A percentile compares a stretch with the other conserved stretches of the same genome.
These are phyloP conservation scores for Citeromyces hawaiiensis DNA, from an alignment of 1,139 yeast genomes.

Conservation along the genomic window DNA sequence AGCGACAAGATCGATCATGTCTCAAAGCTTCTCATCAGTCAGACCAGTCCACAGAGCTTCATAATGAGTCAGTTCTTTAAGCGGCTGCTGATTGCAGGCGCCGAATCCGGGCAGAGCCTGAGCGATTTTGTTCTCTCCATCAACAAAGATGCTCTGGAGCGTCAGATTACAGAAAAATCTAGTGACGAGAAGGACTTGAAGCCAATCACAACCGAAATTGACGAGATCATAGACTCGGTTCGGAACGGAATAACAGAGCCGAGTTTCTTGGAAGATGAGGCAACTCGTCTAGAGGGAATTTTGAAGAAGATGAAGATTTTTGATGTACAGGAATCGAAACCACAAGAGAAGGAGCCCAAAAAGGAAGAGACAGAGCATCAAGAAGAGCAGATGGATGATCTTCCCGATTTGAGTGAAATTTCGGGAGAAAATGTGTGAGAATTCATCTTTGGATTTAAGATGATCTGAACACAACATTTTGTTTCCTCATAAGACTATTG, in stretches of 20 bases:
- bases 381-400: conserved; percentile 5
- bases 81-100: background rate
- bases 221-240: conserved; percentile 8
- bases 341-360: background rate
- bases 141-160: background rate
- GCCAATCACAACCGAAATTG: conserved; percentile 3
- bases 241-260: background rate
- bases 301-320: background rate
- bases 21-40: background rate
- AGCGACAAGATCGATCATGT: background rate
- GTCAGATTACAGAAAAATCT: background rate
- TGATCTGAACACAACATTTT: background rate
- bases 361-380: conserved; percentile 3
- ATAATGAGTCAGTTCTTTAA: background rate
- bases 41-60: background rate
- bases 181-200: background rate
- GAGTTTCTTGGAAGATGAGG: background rate
- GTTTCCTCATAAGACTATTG: too few species aligned
- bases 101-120: background rate
- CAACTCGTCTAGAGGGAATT: background rate
- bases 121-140: background rate
- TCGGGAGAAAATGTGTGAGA: background rate
- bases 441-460: background rate
- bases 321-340: background rate
- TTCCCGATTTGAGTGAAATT: conserved; percentile 8